Percentiles rank a stretch among this genome's conserved stretches.
These are phyloP conservation scores for Ettlia oleoabundans DNA, from an alignment of 139 green algal species.

Conservation along the genomic window DNA sequence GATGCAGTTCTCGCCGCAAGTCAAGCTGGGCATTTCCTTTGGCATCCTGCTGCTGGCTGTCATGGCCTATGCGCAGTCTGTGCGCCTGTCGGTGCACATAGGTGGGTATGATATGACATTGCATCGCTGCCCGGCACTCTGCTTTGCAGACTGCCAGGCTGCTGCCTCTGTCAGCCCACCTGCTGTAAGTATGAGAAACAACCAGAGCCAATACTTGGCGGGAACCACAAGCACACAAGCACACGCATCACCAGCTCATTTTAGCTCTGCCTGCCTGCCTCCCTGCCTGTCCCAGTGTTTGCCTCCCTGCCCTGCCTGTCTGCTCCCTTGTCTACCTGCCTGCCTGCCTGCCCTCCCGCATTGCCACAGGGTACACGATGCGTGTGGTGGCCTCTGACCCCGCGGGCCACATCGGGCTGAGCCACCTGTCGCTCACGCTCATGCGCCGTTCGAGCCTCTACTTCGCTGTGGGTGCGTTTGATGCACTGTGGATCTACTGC, in stretches of 20 bases:
- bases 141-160: too few species aligned
- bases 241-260: too few species aligned
- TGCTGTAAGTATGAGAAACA: too few species aligned
- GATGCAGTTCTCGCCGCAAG: neutral
- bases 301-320: neutral
- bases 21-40: conserved; percentile 34
- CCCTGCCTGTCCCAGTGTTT: too few species aligned
- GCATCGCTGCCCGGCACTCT: too few species aligned
- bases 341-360: neutral
- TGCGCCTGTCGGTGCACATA: conserved; percentile 23
- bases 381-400: neutral
- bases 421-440: neutral
- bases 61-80: conserved; percentile 23
- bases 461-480: conserved; percentile 7
- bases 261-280: too few species aligned
- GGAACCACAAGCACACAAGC: too few species aligned
- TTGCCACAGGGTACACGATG: neutral
- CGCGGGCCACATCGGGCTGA: neutral
- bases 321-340: too few species aligned
- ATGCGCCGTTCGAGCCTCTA: conserved; percentile 11
- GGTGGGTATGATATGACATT: too few species aligned
- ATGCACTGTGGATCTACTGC: neutral
- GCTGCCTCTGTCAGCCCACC: too few species aligned
- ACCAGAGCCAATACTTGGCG: too few species aligned
- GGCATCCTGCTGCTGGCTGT: conserved; percentile 19